Conservation (phyloP, 192 early-diverging fungal species). For the Backusella psychrophila region DNA sequence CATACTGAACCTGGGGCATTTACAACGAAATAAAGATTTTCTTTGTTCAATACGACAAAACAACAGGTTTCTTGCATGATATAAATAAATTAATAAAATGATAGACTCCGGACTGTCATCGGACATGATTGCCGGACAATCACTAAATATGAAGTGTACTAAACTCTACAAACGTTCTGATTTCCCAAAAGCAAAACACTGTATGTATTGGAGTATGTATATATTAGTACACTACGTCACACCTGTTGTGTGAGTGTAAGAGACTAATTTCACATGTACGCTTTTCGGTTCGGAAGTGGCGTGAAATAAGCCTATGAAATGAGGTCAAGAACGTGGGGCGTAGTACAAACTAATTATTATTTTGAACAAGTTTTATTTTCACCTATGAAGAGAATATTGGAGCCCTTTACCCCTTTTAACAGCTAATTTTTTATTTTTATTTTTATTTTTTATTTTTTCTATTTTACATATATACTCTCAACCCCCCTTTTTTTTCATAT, state of each 20-base stretch:
- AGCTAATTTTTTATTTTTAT: background rate
- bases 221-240: background rate
- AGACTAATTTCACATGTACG: background rate
- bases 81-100: too few species aligned
- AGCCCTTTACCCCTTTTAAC: background rate
- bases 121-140: too few species aligned
- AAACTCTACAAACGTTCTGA: too few species aligned
- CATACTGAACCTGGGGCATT: too few species aligned
- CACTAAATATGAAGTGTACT: too few species aligned
- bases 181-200: too few species aligned
- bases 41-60: too few species aligned
- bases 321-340: background rate
- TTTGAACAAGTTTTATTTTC: background rate
- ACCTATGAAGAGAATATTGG: background rate
- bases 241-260: background rate
- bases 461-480: background rate
- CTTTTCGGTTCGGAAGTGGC: background rate
- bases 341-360: background rate
- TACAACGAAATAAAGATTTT: too few species aligned
- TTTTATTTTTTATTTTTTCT: background rate
- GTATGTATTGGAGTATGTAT: too few species aligned
- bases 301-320: background rate
- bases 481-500: background rate
- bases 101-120: too few species aligned
- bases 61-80: too few species aligned